Evolutionary conservation across 306 rosid species (phyloP), one percentile per base, ranked within the genome.

Genomic region (Prunus salicina): DNA sequence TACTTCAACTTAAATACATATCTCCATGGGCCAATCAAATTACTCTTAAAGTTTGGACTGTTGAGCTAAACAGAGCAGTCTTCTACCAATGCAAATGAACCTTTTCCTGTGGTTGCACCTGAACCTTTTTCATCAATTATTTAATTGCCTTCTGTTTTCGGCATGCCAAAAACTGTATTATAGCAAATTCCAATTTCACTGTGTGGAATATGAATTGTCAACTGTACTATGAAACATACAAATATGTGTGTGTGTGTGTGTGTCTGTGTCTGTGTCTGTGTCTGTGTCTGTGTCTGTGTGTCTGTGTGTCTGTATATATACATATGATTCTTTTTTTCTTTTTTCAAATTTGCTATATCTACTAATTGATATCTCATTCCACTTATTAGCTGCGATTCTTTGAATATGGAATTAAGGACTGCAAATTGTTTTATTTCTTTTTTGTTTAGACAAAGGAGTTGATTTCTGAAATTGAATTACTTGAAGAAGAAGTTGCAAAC

Each of bases 401-500:
- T 41, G 28, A 45, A 66, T 63, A 32, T 25, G 41, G 10, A 49
- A 41, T 57, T 80, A 24, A 2, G 76, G 28, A 85, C 77, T 71
- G 27, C 65, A 65, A 66, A 51, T 72, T 60, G 6, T 52, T 57
- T 73, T 76, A 3, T 76, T 43, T 24, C 71, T 24, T 70, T 53
- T 53, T 58, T 58, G 53, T 75, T 65, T 77, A 94, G 97, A 89
- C 97, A 66, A 90, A 87, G 83, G 95, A 86, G 68, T 87, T 94
- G 84, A 87, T 94, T 68, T 79, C 93, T 71, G 97, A 94, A 82
- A 92, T 94, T 75, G 96, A 94, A 83, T 87, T 82, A 66, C 98
- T 94, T 64, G 98, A 94, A 86, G 98, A 92, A 79, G 98, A 94
- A 81, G 97, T 94, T 76, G 87, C 89, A 46, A 91, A 81, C 81